These are phyloP conservation scores for Arthrobotrys musiformis DNA, from an alignment of 2,329 filamentous ascomycete genomes.

Conservation along the genomic window DNA sequence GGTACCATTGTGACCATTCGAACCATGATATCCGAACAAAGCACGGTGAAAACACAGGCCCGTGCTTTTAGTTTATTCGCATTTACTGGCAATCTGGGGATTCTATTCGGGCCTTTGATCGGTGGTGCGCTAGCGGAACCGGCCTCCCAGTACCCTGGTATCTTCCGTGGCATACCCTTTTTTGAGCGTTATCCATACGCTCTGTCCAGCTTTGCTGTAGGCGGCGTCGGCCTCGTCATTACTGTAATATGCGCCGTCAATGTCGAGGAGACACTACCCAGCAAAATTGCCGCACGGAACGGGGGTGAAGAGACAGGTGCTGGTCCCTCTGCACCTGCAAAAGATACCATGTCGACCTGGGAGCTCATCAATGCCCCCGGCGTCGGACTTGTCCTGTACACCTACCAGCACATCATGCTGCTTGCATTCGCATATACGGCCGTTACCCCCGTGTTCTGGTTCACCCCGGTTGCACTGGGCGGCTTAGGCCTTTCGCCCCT, in stretches of 20 bases:
- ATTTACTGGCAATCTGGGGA: slow-evolving; percentile 78
- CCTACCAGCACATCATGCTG: slow-evolving; percentile 74
- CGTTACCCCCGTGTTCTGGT: slow-evolving; percentile 75
- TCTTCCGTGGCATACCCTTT: slow-evolving; percentile 70
- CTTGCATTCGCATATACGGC: slow-evolving; percentile 79
- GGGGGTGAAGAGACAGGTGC: slow-evolving; percentile 49
- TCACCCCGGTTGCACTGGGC: slow-evolving; percentile 71
- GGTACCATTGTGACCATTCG: slow-evolving; percentile 79
- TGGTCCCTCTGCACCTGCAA: slow-evolving; percentile 29
- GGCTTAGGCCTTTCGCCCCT: slow-evolving; percentile 73
- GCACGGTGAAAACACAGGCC: slow-evolving; percentile 76
- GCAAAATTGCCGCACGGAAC: slow-evolving; percentile 14
- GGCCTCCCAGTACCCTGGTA: slow-evolving; percentile 70
- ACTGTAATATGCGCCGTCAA: slow-evolving; percentile 69
- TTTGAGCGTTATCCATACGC: slow-evolving; percentile 75
- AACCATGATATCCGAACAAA: slow-evolving; percentile 80
- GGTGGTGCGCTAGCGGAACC: slow-evolving; percentile 78
- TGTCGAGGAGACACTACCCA: slow-evolving; percentile 69
- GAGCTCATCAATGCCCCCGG: slow-evolving; percentile 72
- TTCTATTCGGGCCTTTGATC: slow-evolving; percentile 76
- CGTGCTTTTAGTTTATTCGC: slow-evolving; percentile 80
- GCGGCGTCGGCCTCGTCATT: slow-evolving; percentile 68
- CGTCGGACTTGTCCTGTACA: slow-evolving; percentile 73
- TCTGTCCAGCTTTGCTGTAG: slow-evolving; percentile 71
- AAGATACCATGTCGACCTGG: slow-evolving; percentile 64